A percentile compares a stretch with the other conserved stretches of the same genome.
phyloP scores from a whole-genome alignment of 2,329 filamentous ascomycete species.

The Proliferodiscus dingleyae region DNA sequence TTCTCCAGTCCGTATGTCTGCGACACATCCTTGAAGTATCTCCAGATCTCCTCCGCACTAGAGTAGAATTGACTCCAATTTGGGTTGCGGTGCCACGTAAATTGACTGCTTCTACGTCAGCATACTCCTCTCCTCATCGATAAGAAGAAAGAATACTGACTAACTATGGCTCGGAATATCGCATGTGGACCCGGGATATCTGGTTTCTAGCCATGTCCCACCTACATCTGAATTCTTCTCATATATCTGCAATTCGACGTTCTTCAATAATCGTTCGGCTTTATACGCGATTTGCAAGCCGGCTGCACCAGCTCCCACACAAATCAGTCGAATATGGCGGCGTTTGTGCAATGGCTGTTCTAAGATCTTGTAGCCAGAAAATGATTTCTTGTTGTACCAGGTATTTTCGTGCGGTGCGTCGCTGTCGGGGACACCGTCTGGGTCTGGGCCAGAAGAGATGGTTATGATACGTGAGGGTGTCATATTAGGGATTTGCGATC shows the following conservation, averaged over 20 bases:
- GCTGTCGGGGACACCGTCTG: not conserved
- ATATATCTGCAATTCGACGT: constrained; percentile 27
- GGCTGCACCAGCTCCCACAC: constrained; percentile 32
- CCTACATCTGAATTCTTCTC: constrained; percentile 38
- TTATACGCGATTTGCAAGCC: constrained; percentile 45
- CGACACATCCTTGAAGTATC: constrained; percentile 33
- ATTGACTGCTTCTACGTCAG: constrained; percentile 5
- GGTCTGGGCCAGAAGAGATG: not conserved
- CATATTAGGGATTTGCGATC: not conserved
- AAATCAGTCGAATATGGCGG: constrained; percentile 30
- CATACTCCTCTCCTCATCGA: not conserved
- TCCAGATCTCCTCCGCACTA: constrained; percentile 24
- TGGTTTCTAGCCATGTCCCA: constrained; percentile 52
- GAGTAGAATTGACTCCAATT: constrained; percentile 32
- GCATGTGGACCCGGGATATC: constrained; percentile 50
- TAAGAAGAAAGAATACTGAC: constrained; percentile 48
- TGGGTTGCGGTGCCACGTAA: constrained; percentile 15
- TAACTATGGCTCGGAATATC: constrained; percentile 56
- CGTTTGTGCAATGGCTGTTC: not conserved
- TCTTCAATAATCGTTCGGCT: constrained; percentile 32
- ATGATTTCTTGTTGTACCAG: not conserved
- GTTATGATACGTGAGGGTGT: not conserved
- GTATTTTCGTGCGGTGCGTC: not conserved
- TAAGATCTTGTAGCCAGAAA: not conserved
- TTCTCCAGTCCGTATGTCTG: constrained; percentile 33